Evolutionary conservation across 2,329 filamentous ascomycete species (phyloP), one percentile per base, ranked within the genome.

Genomic region (Epichloe sylvatica): DNA sequence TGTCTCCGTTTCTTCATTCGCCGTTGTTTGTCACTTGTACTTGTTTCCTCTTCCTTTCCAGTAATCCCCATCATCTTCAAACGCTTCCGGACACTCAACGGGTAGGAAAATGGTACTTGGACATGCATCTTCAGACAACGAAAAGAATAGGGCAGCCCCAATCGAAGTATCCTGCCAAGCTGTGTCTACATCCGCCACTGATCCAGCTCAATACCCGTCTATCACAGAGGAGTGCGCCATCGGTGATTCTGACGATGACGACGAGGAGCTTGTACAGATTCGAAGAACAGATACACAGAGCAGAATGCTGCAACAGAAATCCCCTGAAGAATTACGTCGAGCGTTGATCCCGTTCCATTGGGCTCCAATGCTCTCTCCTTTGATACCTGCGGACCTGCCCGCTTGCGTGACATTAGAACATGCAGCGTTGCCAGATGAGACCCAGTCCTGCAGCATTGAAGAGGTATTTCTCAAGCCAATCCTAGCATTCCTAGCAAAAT

Each of bases 301-400:
- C 19, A 46, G 51, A 13, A 50, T 51, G 37, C 37, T 44, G 46
- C 30, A 45, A 25, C 48, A 49, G 34, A 50, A 51, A 35, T 52
- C 48, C n/a, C 51, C 51, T 7, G 42, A 49, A 36, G 52, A 49
- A n/a, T 48, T 51, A 9, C 47, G 49, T 23, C 47, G 45, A 51
- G 68, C 73, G 52, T 57, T 73, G 37, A 60, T 75, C 45, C 73
- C 70, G 9, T 81, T 83, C 58, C 72, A 77, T 46, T 77, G 59
- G 77, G 86, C 59, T 81, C 87, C 25, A 6, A 64, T 64, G 61
- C 60, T 85, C n/a, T 80, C 86, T 47, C 77, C 84, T 30, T 74
- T 96, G 46, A 86, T 78, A 39, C 65, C 77, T 45, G 76, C 75
- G 25, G 81, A 88, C 57, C 63, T 83, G 45, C 78, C 83, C 34